Conservation (phyloP, 108 stramenopile genomes). For the Cyclotella baltica region DNA sequence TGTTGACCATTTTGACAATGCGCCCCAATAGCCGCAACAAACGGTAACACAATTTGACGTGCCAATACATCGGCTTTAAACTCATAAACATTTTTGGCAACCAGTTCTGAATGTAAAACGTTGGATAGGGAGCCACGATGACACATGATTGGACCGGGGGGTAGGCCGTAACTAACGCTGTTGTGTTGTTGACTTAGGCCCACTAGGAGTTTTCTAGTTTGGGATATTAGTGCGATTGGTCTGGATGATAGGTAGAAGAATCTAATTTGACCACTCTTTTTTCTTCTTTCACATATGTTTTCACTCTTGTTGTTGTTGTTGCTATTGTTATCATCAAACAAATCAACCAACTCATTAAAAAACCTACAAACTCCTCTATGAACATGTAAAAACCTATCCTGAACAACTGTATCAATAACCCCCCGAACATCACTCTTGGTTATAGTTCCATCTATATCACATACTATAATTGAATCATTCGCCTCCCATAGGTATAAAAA, state of each 20-base stretch:
- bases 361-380: conserved; percentile 77
- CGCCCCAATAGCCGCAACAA: conserved; percentile 62
- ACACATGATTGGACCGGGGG: conserved; percentile 78
- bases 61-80: conserved; percentile 79
- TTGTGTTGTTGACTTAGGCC: conserved; percentile 33
- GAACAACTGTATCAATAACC: conserved; percentile 70
- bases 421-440: conserved; percentile 81
- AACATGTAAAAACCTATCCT: conserved; percentile 63
- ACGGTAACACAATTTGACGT: conserved; percentile 74
- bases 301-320: too few relatives aligned
- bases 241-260: conserved; percentile 80
- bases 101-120: conserved; percentile 76
- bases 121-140: conserved; percentile 67
- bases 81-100: conserved; percentile 61
- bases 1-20: conserved; percentile 11
- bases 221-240: conserved; percentile 64
- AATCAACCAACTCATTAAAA: conserved; percentile 49
- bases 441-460: conserved; percentile 88
- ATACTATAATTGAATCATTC: conserved; percentile 62
- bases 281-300: background rate
- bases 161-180: conserved; percentile 40
- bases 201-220: conserved; percentile 71
- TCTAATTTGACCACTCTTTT: conserved; percentile 48
- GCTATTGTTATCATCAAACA: too few relatives aligned
- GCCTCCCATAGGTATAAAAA: conserved; percentile 73